Base-by-base conservation (phyloP, 108 stramenopile species). In the Discostella stelligeroides region DNA sequence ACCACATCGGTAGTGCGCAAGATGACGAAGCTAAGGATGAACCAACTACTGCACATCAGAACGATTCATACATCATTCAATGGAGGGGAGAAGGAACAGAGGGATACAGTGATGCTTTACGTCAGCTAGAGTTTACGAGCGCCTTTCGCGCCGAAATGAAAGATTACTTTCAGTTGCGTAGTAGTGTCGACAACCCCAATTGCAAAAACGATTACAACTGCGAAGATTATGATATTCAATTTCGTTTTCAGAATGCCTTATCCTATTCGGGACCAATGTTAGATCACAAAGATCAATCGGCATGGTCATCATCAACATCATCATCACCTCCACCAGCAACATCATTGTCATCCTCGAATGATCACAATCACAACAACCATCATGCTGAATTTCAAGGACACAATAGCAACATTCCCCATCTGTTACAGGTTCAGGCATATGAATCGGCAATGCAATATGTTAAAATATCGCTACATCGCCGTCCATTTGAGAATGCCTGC, bases 401-500 rank as follows among this genome's bases (percentile, higher is more conserved):
- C 5, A 21, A 8, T 14, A 21, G n/a, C 23, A 55, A 25, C 8
- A 28, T 54, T 25, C 28, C 53, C 9, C 53, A 25, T 13, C 5
- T 4, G 28, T 54, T 28, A 18, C 77, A 72, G 25, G 61, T 61
- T n/a, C 21, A 56, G 40, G 61, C 72, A 1, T 72, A 88, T 57
- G 87, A 94, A 63, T 83, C 86, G 34, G 88, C 87, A 15, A 88
- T 94, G 87, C 92, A 94, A 66, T 91, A 86, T 39, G 60, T 87
- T n/a, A 64, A 29, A 17, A 49, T 74, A 13, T 50, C 59, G 27
- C 25, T 21, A 45, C 46, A 14, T 8, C 37, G 30, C 66, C 27
- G 37, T 12, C 24, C 23, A 7, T 43, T 38, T 25, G 24, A 27
- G 24, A 17, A 60, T 9, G 59, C 53, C 43, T 39, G 30, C 9